phyloP scores from a whole-genome alignment of 2,329 filamentous ascomycete species.

The Cordyceps farinosa region DNA sequence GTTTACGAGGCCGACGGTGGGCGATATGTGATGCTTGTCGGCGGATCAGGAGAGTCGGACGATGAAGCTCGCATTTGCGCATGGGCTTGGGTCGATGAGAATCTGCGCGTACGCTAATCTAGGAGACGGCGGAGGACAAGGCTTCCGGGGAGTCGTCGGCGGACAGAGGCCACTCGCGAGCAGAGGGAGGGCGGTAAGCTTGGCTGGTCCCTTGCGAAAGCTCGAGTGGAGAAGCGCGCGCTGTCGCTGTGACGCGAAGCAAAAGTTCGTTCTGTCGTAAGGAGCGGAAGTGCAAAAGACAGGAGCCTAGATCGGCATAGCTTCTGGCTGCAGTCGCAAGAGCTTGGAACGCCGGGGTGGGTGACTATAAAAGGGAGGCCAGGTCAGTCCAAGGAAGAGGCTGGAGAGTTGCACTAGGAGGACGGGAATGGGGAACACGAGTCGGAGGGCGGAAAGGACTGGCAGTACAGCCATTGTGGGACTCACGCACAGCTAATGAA shows the following conservation, averaged over 20 bases:
- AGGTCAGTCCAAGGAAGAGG: conserved; percentile 14
- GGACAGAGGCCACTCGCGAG: background rate
- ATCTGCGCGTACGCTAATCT: conserved; percentile 25
- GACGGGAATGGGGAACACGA: conserved; percentile 4
- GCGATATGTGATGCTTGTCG: conserved; percentile 27
- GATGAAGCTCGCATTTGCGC: conserved; percentile 37
- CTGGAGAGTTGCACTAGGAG: conserved; percentile 9
- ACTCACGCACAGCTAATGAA: conserved; percentile 15
- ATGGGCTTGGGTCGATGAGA: conserved; percentile 31
- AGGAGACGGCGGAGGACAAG: conserved; percentile 27
- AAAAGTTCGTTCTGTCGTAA: background rate
- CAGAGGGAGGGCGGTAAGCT: conserved; percentile 11
- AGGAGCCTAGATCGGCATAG: conserved; percentile 9
- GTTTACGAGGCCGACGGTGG: conserved; percentile 15
- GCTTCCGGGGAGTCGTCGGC: background rate
- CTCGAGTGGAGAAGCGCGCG: conserved; percentile 11
- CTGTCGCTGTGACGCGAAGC: conserved; percentile 7
- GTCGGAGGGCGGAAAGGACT: conserved; percentile 7
- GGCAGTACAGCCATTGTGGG: conserved; percentile 1
- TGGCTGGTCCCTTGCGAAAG: conserved; percentile 11
- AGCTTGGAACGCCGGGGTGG: background rate
- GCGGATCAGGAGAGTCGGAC: conserved; percentile 31
- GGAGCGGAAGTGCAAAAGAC: conserved; percentile 4
- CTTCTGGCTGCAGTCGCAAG: background rate
- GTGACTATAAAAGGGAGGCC: background rate